phyloP scores from a whole-genome alignment of 208 protist species.

The Zelonia costaricensis region DNA sequence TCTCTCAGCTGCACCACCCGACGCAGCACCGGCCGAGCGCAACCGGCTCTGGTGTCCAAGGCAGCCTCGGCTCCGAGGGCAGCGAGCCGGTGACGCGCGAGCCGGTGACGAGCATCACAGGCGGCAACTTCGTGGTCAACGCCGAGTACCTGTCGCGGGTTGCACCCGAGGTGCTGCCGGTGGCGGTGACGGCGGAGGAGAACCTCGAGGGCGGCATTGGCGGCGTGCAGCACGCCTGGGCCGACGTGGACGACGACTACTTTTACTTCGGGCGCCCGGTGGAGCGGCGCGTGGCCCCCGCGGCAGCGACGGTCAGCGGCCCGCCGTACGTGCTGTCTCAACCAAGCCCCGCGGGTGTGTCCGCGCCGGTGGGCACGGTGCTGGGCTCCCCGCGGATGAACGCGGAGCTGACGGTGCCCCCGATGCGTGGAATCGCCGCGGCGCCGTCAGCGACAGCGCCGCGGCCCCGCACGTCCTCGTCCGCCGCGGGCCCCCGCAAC shows the following conservation, averaged over 20 bases:
- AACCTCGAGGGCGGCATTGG: neutral
- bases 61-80: neutral
- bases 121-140: constrained; percentile 61
- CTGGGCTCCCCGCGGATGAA: constrained; percentile 35
- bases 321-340: constrained; percentile 10
- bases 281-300: constrained; percentile 3
- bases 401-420: constrained; percentile 13
- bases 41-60: neutral
- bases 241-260: constrained; percentile 77
- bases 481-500: neutral
- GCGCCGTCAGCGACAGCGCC: neutral
- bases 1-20: constrained; percentile 25
- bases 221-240: constrained; percentile 20
- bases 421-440: neutral
- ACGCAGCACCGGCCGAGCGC: neutral
- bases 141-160: constrained; percentile 39
- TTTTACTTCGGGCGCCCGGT: constrained; percentile 74
- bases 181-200: neutral
- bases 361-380: constrained; percentile 52
- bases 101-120: constrained; percentile 47
- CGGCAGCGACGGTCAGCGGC: neutral
- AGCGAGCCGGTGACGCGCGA: constrained; percentile 8
- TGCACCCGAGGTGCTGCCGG: constrained; percentile 5
- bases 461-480: neutral
- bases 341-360: constrained; percentile 17